A percentile compares a stretch with the other conserved stretches of the same genome.
Conservation (phyloP, 2,329 filamentous ascomycete genomes). For the Claviceps digitariae region DNA sequence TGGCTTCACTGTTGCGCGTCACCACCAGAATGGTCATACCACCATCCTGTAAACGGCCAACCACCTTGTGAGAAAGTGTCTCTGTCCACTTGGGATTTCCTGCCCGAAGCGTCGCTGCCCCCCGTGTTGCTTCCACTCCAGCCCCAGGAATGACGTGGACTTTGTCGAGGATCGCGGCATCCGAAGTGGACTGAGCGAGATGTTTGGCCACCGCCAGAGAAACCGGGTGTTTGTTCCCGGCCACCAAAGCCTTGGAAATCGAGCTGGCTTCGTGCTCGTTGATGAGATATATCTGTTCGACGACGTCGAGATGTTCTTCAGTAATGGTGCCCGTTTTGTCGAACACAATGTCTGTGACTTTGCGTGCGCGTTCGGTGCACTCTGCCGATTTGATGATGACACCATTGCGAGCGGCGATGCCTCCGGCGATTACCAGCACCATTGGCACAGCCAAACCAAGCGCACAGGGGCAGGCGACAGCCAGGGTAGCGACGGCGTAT, state of each 20-base stretch:
- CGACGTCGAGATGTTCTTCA: slow-evolving; percentile 24
- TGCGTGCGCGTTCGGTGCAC: slow-evolving; percentile 36
- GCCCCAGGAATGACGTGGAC: slow-evolving; percentile 26
- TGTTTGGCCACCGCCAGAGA: slow-evolving; percentile 31
- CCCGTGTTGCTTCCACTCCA: slow-evolving; percentile 23
- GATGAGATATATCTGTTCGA: slow-evolving; percentile 11
- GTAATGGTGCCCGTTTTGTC: slow-evolving; percentile 55
- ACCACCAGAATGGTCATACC: slow-evolving; percentile 17
- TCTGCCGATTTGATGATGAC: slow-evolving; percentile 45
- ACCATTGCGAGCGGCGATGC: slow-evolving; percentile 41
- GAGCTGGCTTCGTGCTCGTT: slow-evolving; percentile 12
- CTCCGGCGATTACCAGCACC: slow-evolving; percentile 48
- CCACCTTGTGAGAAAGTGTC: slow-evolving; percentile 10
- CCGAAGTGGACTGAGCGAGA: slow-evolving; percentile 14
- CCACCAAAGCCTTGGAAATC: slow-evolving; percentile 17
- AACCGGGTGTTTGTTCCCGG: slow-evolving; percentile 35
- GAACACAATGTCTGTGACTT: slow-evolving; percentile 43
- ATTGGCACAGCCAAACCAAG: slow-evolving; percentile 53
- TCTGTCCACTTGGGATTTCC: slow-evolving; percentile 33
- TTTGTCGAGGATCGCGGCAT: slow-evolving; percentile 9
- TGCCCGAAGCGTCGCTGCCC: slow-evolving; percentile 20
- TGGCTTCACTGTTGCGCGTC: slow-evolving; percentile 14
- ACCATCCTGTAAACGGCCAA: slow-evolving; percentile 9
- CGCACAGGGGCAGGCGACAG: slow-evolving; percentile 52
- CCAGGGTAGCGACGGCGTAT: slow-evolving; percentile 32